These are phyloP conservation scores for Asclepias syriaca DNA, from an alignment of 257 asterid genomes.

Conservation along the genomic window DNA sequence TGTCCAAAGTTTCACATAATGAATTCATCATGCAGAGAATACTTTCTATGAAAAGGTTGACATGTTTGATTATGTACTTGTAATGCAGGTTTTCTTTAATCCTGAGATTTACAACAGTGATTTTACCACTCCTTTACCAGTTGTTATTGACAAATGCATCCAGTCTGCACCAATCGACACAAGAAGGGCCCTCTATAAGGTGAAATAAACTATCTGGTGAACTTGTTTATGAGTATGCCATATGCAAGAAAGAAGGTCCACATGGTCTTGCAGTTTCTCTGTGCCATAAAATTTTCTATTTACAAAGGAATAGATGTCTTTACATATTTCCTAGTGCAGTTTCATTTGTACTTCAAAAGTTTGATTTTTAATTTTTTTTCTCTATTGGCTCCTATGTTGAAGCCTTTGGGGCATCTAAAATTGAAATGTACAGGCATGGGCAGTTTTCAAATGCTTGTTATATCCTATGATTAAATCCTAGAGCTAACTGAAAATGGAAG, in stretches of 20 bases:
- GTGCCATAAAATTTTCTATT: not conserved
- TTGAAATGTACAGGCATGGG: not conserved
- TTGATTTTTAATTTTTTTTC: not conserved
- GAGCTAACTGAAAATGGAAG: not conserved
- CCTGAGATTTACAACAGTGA: conserved; percentile 79
- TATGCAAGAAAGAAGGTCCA: not conserved
- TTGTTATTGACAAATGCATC: conserved; percentile 84
- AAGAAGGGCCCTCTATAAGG: conserved; percentile 95
- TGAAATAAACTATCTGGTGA: conserved; percentile 22
- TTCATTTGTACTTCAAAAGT: not conserved
- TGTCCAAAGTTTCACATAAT: not conserved
- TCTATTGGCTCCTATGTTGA: not conserved
- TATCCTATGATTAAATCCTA: not conserved
- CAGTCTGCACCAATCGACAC: conserved; percentile 99
- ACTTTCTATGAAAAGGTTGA: conserved; percentile 1
- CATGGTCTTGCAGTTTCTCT: not conserved
- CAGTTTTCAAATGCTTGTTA: not conserved
- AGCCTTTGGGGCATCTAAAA: not conserved
- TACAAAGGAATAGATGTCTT: not conserved
- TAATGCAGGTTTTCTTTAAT: conserved; percentile 78
- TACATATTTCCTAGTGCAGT: not conserved
- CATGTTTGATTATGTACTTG: conserved; percentile 15
- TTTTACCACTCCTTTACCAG: conserved; percentile 77
- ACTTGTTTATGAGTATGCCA: not conserved
- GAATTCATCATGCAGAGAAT: not conserved